Base-by-base conservation (phyloP, 78 protist genomes). In the Tieghemostelium lacteum region DNA sequence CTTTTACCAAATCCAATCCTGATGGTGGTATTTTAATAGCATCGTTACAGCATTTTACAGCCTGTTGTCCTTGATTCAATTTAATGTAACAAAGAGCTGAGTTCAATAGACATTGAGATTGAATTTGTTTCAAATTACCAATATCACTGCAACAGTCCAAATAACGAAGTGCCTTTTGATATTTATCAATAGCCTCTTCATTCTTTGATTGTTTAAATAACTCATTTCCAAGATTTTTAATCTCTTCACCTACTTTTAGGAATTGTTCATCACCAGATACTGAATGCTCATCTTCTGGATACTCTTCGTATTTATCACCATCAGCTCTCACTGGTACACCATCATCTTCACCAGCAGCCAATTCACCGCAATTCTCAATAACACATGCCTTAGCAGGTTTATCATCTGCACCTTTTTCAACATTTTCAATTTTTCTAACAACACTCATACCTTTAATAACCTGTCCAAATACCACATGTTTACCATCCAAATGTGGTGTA, bases 401-500 rank as follows among this genome's bases (percentile, higher is more conserved):
- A 54, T 93, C 91, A 19, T 42, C 10, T n/a, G 5, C 17, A 39
- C 24, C 64, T 19, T 94, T 89, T 33, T 37, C 65, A 42, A 24
- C 29, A 26, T 37, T 52, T 92, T 96, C 98, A 36, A 97, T 87
- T 62, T 16, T 55, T 67, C 77, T 85, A 40, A 96, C 96, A 39
- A 94, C 85, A 54, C 86, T 75, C 95, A 92, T 87, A 54, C 98
- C 98, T 37, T 87, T 85, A 52, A 94, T 26, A 36, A 91, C 92
- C 36, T 42, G 73, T 52, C 99, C 99, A 74, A 99, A 99, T 57
- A 99, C 99, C 28, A 99, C 99, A 96, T 99, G 99, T 60, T 91
- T 91, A 31, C 69, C 97, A 85, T 99, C 99, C 36, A 99, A 75
- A 96, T 97, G 97, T 52, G 97, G 96, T 73, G 97, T 92, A 40